Evolutionary conservation across 768 basidiomycete species (phyloP).

Genomic region (Candolleomyces eurysporus): DNA sequence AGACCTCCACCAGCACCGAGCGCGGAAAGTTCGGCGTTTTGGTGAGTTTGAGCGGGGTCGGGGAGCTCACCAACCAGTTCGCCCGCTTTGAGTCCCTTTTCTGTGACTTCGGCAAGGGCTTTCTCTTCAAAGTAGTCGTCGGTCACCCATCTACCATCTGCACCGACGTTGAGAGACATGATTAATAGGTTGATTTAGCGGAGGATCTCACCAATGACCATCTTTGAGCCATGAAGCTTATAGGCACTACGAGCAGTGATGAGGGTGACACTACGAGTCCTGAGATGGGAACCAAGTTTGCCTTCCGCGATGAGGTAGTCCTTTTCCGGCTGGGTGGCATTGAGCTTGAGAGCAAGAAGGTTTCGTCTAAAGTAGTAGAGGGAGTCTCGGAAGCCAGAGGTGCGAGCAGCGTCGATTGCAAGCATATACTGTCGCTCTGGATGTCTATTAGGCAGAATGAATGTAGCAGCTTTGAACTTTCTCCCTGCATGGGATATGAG

Average conservation of each 20-base stretch:
- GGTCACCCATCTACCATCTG: constrained; percentile 88
- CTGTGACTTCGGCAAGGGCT: constrained; percentile 68
- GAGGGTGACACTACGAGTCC: constrained; percentile 90
- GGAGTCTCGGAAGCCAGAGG: constrained; percentile 94
- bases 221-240: constrained; percentile 92
- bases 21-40: constrained; percentile 42
- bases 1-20: constrained; percentile 37
- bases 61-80: constrained; percentile 82
- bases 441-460: constrained; percentile 81
- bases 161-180: not conserved
- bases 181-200: not conserved
- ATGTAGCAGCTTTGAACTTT: constrained; percentile 85
- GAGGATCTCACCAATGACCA: constrained; percentile 66
- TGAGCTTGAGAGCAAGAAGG: constrained; percentile 85
- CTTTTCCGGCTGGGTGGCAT: constrained; percentile 87
- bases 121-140: constrained; percentile 98
- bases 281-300: constrained; percentile 84
- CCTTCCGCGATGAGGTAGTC: constrained; percentile 88
- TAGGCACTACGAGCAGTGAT: constrained; percentile 90
- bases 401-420: constrained; percentile 95
- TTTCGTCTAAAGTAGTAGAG: constrained; percentile 98
- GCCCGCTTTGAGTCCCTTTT: constrained; percentile 80
- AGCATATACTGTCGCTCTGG: constrained; percentile 88
- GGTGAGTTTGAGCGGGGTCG: constrained; percentile 60
- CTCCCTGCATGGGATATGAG: constrained; percentile 52